phyloP scores from a whole-genome alignment of 176 grass and related monocot genomes.

The Thalia dealbata region DNA sequence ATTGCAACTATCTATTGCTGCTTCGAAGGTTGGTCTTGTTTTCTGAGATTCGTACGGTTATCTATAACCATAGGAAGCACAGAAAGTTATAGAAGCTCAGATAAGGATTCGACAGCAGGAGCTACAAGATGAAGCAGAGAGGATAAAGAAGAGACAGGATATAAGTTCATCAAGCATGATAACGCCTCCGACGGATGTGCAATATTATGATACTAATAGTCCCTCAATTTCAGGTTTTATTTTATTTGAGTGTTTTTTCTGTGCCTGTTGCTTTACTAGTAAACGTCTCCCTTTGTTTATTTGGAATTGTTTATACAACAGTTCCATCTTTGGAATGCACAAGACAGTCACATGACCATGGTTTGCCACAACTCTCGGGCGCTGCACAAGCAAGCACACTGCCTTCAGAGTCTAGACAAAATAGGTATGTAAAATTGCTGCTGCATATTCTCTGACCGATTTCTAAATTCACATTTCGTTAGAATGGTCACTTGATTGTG shows the following conservation, averaged over 20 bases:
- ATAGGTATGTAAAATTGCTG: background rate
- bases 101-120: constrained; percentile 90
- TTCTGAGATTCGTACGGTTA: too few species aligned
- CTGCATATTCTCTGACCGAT: background rate
- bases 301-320: constrained; percentile 20
- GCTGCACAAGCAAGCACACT: constrained; percentile 11
- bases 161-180: constrained; percentile 5
- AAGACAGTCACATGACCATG: constrained; percentile 15
- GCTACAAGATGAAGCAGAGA: constrained; percentile 50
- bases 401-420: background rate
- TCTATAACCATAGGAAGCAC: constrained; percentile 51
- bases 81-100: constrained; percentile 91
- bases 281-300: background rate
- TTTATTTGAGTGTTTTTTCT: background rate
- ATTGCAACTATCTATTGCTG: too few species aligned
- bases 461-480: background rate
- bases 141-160: constrained; percentile 56
- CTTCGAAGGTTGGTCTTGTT: too few species aligned
- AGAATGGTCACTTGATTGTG: background rate
- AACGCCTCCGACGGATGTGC: constrained; percentile 12
- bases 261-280: background rate
- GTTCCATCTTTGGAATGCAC: constrained; percentile 13
- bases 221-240: constrained; percentile 27
- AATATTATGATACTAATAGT: constrained; percentile 27
- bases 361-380: constrained; percentile 20